Evolutionary conservation across 306 rosid genomes (phyloP).

Genomic region (Bauhinia variegata): DNA sequence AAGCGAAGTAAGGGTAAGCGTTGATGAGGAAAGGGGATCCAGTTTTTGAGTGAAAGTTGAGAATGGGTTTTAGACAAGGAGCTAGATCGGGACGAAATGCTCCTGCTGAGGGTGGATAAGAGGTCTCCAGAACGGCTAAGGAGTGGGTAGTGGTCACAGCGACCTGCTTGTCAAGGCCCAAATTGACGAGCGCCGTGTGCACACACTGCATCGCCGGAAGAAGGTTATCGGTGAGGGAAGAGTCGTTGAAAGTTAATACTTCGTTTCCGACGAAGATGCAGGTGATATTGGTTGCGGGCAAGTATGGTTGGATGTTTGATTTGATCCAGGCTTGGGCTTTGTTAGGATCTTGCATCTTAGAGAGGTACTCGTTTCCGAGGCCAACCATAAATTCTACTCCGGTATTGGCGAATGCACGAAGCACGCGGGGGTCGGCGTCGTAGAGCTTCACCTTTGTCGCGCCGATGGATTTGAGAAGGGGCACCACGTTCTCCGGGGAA

Average conservation of each 20-base stretch:
- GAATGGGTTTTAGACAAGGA: constrained; percentile 58
- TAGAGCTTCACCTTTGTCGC: constrained; percentile 88
- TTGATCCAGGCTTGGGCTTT: constrained; percentile 81
- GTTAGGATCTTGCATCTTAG: constrained; percentile 63
- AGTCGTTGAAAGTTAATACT: constrained; percentile 82
- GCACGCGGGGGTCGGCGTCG: constrained; percentile 83
- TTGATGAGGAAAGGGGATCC: constrained; percentile 91
- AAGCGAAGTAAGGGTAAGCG: constrained; percentile 96
- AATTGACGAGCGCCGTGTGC: constrained; percentile 64
- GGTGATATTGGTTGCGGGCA: constrained; percentile 79
- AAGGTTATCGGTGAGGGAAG: constrained; percentile 55
- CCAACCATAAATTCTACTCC: constrained; percentile 83
- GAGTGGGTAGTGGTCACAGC: constrained; percentile 83
- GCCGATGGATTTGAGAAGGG: constrained; percentile 74
- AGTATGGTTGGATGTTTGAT: constrained; percentile 64
- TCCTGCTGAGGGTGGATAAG: constrained; percentile 90
- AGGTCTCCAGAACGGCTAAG: constrained; percentile 66
- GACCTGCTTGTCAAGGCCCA: constrained; percentile 70
- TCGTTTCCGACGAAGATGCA: constrained; percentile 93
- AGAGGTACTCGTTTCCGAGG: constrained; percentile 70
- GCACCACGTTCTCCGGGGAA: constrained; percentile 58
- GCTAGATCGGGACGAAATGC: constrained; percentile 71
- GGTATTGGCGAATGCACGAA: constrained; percentile 74
- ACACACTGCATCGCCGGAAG: constrained; percentile 90
- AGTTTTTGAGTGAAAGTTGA: constrained; percentile 72